Evolutionary conservation across 257 asterid genomes (phyloP), one percentile per base, ranked within the genome.

Genomic region (Salvia splendens): DNA sequence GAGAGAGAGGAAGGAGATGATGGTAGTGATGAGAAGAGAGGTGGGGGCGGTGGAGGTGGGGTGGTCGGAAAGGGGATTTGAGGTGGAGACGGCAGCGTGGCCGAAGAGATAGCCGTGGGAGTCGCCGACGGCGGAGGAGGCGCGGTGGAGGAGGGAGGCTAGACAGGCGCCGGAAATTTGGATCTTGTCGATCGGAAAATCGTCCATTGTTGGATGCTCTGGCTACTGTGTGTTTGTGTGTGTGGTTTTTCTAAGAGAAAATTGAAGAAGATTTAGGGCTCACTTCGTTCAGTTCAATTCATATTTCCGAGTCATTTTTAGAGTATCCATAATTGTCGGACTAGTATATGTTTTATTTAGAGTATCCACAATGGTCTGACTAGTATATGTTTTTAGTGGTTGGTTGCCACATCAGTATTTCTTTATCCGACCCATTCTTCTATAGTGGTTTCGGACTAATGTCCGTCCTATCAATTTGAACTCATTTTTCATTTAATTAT

Each of bases 21-120:
- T 83, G 66, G 91, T 77, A 67, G 82, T 69, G 63, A 81, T 77
- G 69, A 76, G 80, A 11, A 84, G 73, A 5, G 83, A 58, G 15
- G 75, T 11, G 73, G 78, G 7, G 16, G 78, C 24, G 60, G 74
- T 2, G 82, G 80, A 8, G 68, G 82, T 36, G 30, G 86, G 79
- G 74, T 85, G 91, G 61, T 88, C 95, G 74, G 93, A 76, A 79
- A 88, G 87, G 64, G 85, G 20, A 12, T 65, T 77, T 60, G 82
- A 70, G 47, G 85, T 75, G 81, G 91, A 75, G 76, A 77, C 28
- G 15, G 89, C 49, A 68, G 88, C 73, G 65, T 78, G 77, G 80
- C 98, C 98, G 69, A 79, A 84, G 56, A 92, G 85, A 38, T 81
- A 86, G 71, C 96, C 98, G 73, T 92, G 96, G 69, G 83, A 50